Base-by-base conservation (phyloP, 2,329 filamentous ascomycete genomes). In the Karstenula rhodostoma region DNA sequence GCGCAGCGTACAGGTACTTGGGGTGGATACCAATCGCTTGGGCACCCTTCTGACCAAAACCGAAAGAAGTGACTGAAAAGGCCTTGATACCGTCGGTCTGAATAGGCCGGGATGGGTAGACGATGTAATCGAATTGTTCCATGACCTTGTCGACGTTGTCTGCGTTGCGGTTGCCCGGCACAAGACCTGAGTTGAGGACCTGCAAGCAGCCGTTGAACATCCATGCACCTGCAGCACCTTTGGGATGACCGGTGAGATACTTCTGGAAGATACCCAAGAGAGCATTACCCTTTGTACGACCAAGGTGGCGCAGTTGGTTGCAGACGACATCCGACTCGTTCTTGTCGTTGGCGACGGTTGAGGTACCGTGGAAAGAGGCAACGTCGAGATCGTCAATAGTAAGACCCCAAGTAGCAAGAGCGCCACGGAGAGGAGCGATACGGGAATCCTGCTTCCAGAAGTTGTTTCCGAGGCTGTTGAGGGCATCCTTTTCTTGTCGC, bases 151-250 rank as follows among this genome's bases (percentile, higher is more conserved):
- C 95, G 57, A 99, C 89, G 69, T 99, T 99, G 83, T 99, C 95
- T 54, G 95, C 95, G 72, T 99, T 99, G 74, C 94, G 91, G 84
- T 99, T 99, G 61, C 95, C 95, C 15, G 95, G 95, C 25, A 99
- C 94, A 52, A 99, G 85, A 75, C 95, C 95, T 54, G 87, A 90
- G 84, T 98, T 96, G 72, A 99, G 87, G 48, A 97, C 93, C 80
- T 99, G 95, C 78, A 99, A 84, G 79, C 92, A 95, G 67, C 95
- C 95, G 84, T 99, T 99, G 87, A 99, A 89, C 95, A 99, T 99
- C 94, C 95, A 99, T 51, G 94, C 95, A 84, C 95, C 95, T 62
- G 95, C 95, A 73, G 95, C 94, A 89, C 95, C 95, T 89, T 99
- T 99, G 74, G 95, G 95, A 79, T 99, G 95, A 80, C 95, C 95